Percentiles rank a stretch among this genome's conserved stretches.
Evolutionary conservation across 2,329 filamentous ascomycete species (phyloP).

Genomic region (Cylindrodendrum hubeiense): DNA sequence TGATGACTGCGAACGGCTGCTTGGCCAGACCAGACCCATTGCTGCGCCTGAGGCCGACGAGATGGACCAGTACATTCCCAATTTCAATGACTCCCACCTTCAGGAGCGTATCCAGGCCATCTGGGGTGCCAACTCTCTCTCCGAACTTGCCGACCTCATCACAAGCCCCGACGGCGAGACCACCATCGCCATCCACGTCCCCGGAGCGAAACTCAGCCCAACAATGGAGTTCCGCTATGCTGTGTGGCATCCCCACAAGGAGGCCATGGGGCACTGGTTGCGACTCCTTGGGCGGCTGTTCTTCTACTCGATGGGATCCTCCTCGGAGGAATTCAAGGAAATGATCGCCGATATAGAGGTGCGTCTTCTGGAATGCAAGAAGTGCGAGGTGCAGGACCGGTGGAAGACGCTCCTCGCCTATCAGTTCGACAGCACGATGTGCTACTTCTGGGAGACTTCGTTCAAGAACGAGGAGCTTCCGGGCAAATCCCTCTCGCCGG

Average conservation of each 20-base stretch:
- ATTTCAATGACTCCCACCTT: conserved; percentile 9
- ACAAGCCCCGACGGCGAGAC: conserved; percentile 20
- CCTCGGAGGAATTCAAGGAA: conserved; percentile 11
- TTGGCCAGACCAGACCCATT: conserved; percentile 12
- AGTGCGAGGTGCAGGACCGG: conserved; percentile 15
- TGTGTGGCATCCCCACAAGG: conserved; percentile 30
- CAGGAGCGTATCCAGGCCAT: conserved; percentile 33
- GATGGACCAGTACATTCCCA: conserved; percentile 24
- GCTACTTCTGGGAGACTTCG: conserved; percentile 22
- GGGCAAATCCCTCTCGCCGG: conserved; percentile 10
- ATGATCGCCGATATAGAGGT: neutral
- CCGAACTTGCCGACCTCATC: conserved; percentile 22
- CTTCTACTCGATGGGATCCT: conserved; percentile 20
- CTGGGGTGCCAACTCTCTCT: conserved; percentile 17
- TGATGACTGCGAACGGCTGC: neutral
- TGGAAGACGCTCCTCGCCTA: conserved; percentile 25
- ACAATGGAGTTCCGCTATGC: conserved; percentile 26
- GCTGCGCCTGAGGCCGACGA: neutral
- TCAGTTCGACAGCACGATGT: conserved; percentile 16
- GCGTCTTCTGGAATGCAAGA: neutral
- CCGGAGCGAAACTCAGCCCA: neutral
- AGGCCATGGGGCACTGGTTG: conserved; percentile 31
- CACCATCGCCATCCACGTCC: conserved; percentile 20
- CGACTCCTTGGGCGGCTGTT: conserved; percentile 27
- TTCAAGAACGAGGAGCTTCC: conserved; percentile 14